These are phyloP conservation scores for Paramecium sonneborni DNA, from an alignment of 73 alveolate species.

Conservation along the genomic window DNA sequence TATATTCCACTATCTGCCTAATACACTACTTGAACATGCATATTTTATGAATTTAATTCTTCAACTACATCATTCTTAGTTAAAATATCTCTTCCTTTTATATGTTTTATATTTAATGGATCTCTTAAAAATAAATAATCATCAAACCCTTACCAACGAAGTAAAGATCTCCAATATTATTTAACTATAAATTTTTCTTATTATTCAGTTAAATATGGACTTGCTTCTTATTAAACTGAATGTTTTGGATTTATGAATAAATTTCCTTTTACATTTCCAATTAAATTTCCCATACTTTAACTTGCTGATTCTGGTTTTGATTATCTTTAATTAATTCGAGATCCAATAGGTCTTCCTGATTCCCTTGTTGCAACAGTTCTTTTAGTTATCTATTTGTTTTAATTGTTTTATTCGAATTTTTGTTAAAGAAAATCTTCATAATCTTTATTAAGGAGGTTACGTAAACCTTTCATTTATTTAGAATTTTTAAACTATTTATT, in stretches of 20 bases:
- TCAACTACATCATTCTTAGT: conserved; percentile 39
- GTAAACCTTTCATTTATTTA: background rate
- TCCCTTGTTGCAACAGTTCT: conserved; percentile 19
- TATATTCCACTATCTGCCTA: conserved; percentile 8
- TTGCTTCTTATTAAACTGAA: background rate
- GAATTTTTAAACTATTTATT: background rate
- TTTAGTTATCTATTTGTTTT: background rate
- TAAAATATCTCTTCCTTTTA: conserved; percentile 17
- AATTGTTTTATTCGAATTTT: background rate
- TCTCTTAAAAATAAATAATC: conserved; percentile 17
- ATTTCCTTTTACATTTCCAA: background rate
- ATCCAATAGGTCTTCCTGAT: background rate
- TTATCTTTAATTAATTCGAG: background rate
- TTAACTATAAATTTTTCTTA: conserved; percentile 27
- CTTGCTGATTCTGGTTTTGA: background rate
- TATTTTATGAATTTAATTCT: background rate
- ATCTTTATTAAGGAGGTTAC: background rate
- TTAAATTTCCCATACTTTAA: background rate
- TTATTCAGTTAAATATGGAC: background rate
- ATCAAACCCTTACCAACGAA: conserved; percentile 55
- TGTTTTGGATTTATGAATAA: background rate
- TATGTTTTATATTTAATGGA: background rate
- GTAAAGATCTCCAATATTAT: conserved; percentile 32
- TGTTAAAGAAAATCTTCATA: background rate
- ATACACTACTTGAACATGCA: background rate